Base-by-base conservation (phyloP, 768 basidiomycete genomes). In the Tulasnella sp. region DNA sequence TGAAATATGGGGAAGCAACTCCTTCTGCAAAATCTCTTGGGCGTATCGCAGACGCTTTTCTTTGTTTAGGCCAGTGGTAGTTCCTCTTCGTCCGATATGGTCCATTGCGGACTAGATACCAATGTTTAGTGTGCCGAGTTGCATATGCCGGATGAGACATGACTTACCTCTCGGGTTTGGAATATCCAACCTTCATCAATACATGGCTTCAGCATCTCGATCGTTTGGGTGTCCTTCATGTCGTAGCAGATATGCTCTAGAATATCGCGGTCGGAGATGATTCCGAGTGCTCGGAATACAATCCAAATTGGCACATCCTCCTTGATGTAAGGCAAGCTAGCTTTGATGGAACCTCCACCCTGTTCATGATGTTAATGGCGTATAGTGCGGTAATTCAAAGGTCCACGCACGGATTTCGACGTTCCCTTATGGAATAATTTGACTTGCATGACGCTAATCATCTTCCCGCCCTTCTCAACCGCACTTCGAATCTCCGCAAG, bases 231-330 rank as follows among this genome's bases (percentile, higher is more conserved):
- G 84, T 99, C 98, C 85, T 96, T 94, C 90, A 94, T 93, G 86
- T 99, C 97, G 86, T 98, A 99, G 85, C 96, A 98, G 81, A 99
- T 99, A 84, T 99, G 98, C 85, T 96, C 96, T 82, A 99, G 90
- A 80, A 99, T 97, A 85, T 99, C 98, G 81, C 95, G 92, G 86
- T 99, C 98, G 28, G 98, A 97, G 76, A 98, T 96, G 83, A 99
- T 96, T 81, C 97, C 97, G 72, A 99, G 92, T 6, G 94, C 98
- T 83, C 98, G 94, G 88, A 99, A 99, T 84, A 99, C 96, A 80
- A 99, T 96, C 93, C 98, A 98, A 83, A 99, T 96, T 1, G 98
- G 98, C 84, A 99, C 96, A 85, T 98, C 97, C 81, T 96, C 94
- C 83, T 96, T 96, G 87, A 98, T 98, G 86, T 99, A 99, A 0